These are phyloP conservation scores for Closterium sp. DNA, from an alignment of 139 green algal genomes.

Conservation along the genomic window DNA sequence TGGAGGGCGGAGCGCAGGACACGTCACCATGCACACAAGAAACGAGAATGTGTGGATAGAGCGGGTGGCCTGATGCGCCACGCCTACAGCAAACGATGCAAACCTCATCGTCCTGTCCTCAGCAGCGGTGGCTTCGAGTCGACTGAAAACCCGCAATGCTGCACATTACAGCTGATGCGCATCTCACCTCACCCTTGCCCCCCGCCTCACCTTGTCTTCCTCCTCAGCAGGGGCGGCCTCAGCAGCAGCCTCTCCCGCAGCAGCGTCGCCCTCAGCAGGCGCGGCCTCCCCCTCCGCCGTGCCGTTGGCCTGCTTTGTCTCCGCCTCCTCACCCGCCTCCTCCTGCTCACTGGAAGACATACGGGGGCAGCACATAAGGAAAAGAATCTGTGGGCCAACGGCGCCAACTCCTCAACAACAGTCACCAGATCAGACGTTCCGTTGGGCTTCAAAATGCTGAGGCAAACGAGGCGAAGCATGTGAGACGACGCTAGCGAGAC, in stretches of 20 bases:
- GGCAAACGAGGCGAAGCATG: neutral
- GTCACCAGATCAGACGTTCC: neutral
- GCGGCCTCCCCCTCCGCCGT: neutral
- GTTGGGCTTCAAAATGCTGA: neutral
- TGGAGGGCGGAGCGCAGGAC: too few relatives aligned
- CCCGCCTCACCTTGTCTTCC: constrained; percentile 27
- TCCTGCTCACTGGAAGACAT: neutral
- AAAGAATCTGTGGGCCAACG: too few relatives aligned
- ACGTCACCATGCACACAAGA: too few relatives aligned
- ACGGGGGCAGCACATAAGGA: neutral
- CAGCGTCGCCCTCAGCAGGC: constrained; percentile 17
- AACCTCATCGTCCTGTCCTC: too few relatives aligned
- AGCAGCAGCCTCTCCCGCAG: constrained; percentile 23
- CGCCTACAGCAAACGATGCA: too few relatives aligned
- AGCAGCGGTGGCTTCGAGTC: too few relatives aligned
- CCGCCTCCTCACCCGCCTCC: neutral
- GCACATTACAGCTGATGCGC: too few relatives aligned
- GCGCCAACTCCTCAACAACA: neutral
- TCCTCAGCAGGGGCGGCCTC: constrained; percentile 18
- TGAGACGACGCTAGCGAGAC: neutral
- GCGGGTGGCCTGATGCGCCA: too few relatives aligned
- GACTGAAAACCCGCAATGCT: too few relatives aligned
- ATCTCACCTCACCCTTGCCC: neutral
- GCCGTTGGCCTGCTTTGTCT: constrained; percentile 19
- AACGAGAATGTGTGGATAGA: too few relatives aligned